Percentiles rank a stretch among this genome's conserved stretches.
These are phyloP conservation scores for Camellia granthamiana DNA, from an alignment of 148 eudicot genomes.

Conservation along the genomic window DNA sequence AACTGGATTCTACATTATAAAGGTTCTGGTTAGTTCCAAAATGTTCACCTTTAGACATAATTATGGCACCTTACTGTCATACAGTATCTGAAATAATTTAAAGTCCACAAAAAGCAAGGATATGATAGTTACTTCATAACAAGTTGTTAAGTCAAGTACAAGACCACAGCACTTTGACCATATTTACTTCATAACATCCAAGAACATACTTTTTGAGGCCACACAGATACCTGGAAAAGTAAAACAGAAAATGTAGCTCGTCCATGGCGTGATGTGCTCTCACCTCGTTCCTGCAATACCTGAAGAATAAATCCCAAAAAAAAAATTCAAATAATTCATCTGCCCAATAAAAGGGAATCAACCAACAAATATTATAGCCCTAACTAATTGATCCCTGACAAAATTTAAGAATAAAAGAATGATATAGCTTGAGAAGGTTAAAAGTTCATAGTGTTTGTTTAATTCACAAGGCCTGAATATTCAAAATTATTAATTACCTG, in stretches of 20 bases:
- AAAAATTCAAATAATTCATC: not conserved
- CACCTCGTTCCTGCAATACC: constrained; percentile 99
- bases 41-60: constrained; percentile 1
- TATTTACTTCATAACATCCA: constrained; percentile 2
- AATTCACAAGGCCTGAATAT: no score
- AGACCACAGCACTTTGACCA: not conserved
- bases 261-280: constrained; percentile 99
- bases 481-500: constrained; percentile 48
- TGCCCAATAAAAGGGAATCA: constrained; percentile 5
- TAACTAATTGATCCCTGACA: not conserved
- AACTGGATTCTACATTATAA: not conserved
- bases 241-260: constrained; percentile 98
- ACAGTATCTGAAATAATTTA: not conserved
- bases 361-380: not conserved
- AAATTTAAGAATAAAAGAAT: not conserved
- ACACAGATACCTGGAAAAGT: constrained; percentile 78
- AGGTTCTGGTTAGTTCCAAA: not conserved
- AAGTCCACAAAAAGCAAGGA: not conserved
- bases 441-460: no score
- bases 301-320: constrained; percentile 28
- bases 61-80: not conserved
- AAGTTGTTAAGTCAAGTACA: not conserved
- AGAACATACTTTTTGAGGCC: constrained; percentile 4
- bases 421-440: no score
- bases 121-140: constrained; percentile 1